A percentile compares a stretch with the other conserved stretches of the same genome.
These are phyloP conservation scores for Penicillium soppii DNA, from an alignment of 495 filamentous ascomycete species.

Conservation along the genomic window DNA sequence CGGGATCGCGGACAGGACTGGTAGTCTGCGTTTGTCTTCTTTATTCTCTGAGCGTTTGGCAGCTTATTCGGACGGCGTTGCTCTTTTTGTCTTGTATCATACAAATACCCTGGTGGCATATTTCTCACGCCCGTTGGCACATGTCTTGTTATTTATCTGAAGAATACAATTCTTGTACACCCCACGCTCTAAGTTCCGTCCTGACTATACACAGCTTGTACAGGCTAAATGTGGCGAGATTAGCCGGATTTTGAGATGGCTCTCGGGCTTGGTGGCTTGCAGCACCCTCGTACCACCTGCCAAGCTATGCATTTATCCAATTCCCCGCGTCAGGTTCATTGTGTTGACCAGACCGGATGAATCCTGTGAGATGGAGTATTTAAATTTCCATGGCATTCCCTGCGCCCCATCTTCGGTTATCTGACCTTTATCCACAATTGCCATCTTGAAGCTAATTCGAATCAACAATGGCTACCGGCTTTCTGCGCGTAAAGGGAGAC, in stretches of 20 bases:
- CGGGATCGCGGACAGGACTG: conserved; percentile 50
- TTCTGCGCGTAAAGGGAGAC: conserved; percentile 45
- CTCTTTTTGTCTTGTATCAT: conserved; percentile 20
- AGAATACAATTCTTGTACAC: conserved; percentile 8
- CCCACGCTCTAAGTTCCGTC: no score
- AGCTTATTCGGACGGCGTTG: conserved; percentile 19
- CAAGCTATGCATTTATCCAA: conserved; percentile 1
- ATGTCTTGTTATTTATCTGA: conserved; percentile 18
- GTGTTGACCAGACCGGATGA: background rate
- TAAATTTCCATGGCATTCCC: background rate
- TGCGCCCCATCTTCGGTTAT: no score
- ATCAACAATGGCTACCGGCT: conserved; percentile 29
- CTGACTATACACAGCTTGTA: background rate
- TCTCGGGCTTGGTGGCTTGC: conserved; percentile 1
- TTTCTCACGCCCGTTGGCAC: conserved; percentile 14
- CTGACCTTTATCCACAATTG: background rate
- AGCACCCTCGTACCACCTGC: background rate
- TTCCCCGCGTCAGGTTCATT: conserved; percentile 1
- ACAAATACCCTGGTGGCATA: conserved; percentile 27
- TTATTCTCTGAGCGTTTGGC: conserved; percentile 20
- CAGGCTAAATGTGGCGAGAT: conserved; percentile 7
- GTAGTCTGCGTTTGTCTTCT: conserved; percentile 21
- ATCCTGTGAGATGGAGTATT: conserved; percentile 1
- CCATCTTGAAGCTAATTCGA: background rate
- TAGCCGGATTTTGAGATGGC: conserved; percentile 2